Conservation (phyloP, 352 stramenopile genomes). For the Pilasporangium apinafurcum region DNA sequence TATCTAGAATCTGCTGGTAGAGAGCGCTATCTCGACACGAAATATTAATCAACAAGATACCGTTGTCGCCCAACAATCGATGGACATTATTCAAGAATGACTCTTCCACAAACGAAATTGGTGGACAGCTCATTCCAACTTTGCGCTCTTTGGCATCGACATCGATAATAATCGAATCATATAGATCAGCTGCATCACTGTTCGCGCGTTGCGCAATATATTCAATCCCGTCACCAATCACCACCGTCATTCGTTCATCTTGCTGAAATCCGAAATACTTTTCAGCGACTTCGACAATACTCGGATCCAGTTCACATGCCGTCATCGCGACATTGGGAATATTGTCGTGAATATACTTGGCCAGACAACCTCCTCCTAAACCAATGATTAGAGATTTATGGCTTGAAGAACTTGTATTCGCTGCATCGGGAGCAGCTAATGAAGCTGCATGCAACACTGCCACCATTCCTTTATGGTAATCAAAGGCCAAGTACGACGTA, state of each 20-base stretch:
- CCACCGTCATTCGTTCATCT: conserved; percentile 30
- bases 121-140: conserved; percentile 65
- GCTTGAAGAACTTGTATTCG: not conserved
- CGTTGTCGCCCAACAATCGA: conserved; percentile 19
- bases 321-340: conserved; percentile 29
- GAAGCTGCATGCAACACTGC: conserved; percentile 41
- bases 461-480: conserved; percentile 78
- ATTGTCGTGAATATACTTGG: conserved; percentile 58
- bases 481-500: conserved; percentile 55
- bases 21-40: conserved; percentile 34
- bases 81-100: conserved; percentile 31
- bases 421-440: conserved; percentile 9
- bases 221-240: conserved; percentile 42
- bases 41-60: conserved; percentile 64
- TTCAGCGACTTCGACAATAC: conserved; percentile 50
- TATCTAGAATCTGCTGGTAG: conserved; percentile 43
- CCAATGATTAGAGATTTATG: conserved; percentile 53
- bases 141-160: conserved; percentile 70
- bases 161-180: conserved; percentile 67
- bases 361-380: conserved; percentile 62
- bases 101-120: conserved; percentile 49
- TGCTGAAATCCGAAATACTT: conserved; percentile 63
- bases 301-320: conserved; percentile 59
- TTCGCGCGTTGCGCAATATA: conserved; percentile 20
- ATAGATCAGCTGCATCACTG: conserved; percentile 10